Conservation (phyloP, 1,284 basidiomycete species). For the Cryptococcus sp. region DNA sequence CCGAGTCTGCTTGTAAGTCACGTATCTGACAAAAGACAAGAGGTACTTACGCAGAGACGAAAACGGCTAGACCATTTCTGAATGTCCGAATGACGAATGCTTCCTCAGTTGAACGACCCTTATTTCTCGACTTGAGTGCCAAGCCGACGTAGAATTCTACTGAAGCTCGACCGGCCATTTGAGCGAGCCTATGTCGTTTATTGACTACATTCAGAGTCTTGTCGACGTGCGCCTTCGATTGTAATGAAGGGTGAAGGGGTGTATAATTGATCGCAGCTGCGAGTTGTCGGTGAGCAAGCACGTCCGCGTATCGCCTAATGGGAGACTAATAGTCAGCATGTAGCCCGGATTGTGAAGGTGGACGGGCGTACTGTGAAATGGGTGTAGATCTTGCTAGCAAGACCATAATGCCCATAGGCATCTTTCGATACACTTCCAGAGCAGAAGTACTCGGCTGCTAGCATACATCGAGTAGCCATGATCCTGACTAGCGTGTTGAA, state of each 20-base stretch:
- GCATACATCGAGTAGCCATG: constrained; percentile 99
- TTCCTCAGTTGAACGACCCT: constrained; percentile 61
- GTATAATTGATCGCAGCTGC: constrained; percentile 82
- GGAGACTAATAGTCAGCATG: constrained; percentile 55
- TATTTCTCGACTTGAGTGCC: constrained; percentile 69
- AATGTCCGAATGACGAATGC: constrained; percentile 95
- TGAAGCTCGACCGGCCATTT: constrained; percentile 92
- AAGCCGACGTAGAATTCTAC: constrained; percentile 97
- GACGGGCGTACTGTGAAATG: constrained; percentile 69
- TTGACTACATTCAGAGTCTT: constrained; percentile 83
- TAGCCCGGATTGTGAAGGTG: neutral
- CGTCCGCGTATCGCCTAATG: constrained; percentile 91
- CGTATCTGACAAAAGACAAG: neutral
- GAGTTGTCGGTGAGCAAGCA: constrained; percentile 91
- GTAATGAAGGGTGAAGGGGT: constrained; percentile 77
- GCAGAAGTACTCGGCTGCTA: constrained; percentile 97
- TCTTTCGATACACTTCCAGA: constrained; percentile 89
- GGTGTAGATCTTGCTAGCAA: constrained; percentile 95
- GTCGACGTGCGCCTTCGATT: constrained; percentile 86
- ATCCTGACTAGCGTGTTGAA: constrained; percentile 98
- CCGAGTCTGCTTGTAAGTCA: constrained; percentile 84
- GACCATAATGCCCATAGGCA: constrained; percentile 93
- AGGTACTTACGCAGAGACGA: constrained; percentile 78
- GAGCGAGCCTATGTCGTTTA: constrained; percentile 87
- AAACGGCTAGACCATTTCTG: constrained; percentile 91